phyloP scores from a whole-genome alignment of 495 filamentous ascomycete genomes.

The Pseudomonodictys pantanalensis region DNA sequence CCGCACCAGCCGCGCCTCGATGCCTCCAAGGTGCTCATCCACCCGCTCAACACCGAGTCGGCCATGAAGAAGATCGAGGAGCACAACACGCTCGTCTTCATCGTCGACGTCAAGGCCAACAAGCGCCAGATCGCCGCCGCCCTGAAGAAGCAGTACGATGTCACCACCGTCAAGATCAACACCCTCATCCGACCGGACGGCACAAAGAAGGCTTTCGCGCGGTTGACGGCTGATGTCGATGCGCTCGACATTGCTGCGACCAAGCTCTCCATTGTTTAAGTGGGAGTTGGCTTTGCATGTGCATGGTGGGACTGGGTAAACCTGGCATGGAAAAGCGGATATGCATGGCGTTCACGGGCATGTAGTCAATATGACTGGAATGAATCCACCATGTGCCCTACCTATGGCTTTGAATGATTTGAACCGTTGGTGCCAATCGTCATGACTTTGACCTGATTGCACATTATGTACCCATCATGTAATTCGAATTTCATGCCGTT shows the following conservation, averaged over 20 bases:
- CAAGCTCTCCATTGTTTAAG: conserved; percentile 94
- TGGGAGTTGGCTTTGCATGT: not conserved
- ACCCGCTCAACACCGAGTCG: conserved; percentile 89
- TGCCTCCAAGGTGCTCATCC: conserved; percentile 54
- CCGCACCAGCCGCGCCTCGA: conserved; percentile 86
- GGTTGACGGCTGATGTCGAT: conserved; percentile 92
- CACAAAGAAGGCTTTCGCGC: conserved; percentile 96
- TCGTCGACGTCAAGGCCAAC: conserved; percentile 93
- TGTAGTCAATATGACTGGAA: conserved; percentile 18
- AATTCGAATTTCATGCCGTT: too few species aligned
- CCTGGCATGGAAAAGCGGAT: conserved; percentile 13
- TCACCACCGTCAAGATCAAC: conserved; percentile 97
- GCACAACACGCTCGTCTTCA: conserved; percentile 99
- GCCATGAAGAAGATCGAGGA: conserved; percentile 99
- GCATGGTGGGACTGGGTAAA: conserved; percentile 3
- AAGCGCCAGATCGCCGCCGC: conserved; percentile 99
- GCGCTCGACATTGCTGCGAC: conserved; percentile 98
- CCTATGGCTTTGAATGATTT: too few species aligned
- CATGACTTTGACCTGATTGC: too few species aligned
- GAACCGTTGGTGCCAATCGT: too few species aligned
- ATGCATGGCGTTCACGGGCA: conserved; percentile 32
- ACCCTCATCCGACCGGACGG: conserved; percentile 96
- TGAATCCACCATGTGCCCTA: too few species aligned
- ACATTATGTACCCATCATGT: too few species aligned
- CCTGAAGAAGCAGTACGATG: conserved; percentile 99